phyloP scores from a whole-genome alignment of 176 grass and related monocot species.

The Puya raimondii region DNA sequence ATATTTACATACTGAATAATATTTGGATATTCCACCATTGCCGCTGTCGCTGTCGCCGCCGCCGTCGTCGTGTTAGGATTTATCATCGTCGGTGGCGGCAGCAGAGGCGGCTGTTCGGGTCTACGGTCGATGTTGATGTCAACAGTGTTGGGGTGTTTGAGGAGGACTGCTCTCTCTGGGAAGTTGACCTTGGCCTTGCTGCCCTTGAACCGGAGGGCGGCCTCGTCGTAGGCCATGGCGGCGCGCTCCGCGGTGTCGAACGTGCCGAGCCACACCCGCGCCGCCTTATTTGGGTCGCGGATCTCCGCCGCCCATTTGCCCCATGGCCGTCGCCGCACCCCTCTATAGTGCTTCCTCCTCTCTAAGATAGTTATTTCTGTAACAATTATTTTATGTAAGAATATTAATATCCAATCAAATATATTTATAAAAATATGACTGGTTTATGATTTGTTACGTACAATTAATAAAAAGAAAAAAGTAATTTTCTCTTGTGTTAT shows the following conservation, averaged over 20 bases:
- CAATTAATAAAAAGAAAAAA: too few relatives aligned
- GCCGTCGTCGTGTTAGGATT: background rate
- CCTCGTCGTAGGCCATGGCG: constrained; percentile 1
- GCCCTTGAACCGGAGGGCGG: constrained; percentile 2
- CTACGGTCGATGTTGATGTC: background rate
- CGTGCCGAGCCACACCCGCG: background rate
- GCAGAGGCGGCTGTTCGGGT: too few relatives aligned
- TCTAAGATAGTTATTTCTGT: too few relatives aligned
- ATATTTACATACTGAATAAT: background rate
- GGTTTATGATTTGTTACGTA: too few relatives aligned
- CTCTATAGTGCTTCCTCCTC: background rate
- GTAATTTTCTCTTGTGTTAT: too few relatives aligned
- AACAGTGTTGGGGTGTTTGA: background rate
- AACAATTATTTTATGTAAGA: too few relatives aligned
- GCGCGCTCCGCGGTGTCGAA: background rate
- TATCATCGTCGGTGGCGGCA: too few relatives aligned
- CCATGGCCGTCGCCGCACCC: background rate
- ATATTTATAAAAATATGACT: too few relatives aligned
- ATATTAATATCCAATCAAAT: too few relatives aligned
- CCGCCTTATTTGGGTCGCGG: background rate
- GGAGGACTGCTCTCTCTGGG: background rate
- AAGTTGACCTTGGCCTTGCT: constrained; percentile 2
- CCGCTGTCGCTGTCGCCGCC: background rate
- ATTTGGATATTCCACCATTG: background rate
- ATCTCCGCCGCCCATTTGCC: constrained; percentile 1